A percentile compares a stretch with the other conserved stretches of the same genome.
Conservation (phyloP, 2,329 filamentous ascomycete species). For the Apiospora arundinis region DNA sequence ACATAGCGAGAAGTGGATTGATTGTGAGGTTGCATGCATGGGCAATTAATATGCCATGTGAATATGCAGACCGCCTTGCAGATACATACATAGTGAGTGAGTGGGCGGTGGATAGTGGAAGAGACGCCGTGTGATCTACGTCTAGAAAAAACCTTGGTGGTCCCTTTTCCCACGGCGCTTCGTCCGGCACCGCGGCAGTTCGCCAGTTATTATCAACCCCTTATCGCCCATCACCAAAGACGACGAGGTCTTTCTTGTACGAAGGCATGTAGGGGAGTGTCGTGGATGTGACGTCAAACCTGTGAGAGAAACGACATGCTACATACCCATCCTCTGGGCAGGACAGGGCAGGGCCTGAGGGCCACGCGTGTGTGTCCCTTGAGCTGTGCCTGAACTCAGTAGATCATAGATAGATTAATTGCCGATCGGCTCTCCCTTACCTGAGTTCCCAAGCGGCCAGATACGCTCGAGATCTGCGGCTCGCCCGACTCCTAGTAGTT, state of each 20-base stretch:
- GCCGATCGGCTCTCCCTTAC: constrained; percentile 3
- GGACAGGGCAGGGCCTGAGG: too few relatives aligned
- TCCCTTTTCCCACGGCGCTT: not conserved
- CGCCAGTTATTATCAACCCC: not conserved
- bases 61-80: not conserved
- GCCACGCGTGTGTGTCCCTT: too few relatives aligned
- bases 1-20: not conserved
- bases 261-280: not conserved
- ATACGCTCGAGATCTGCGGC: not conserved
- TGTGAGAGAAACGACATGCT: not conserved
- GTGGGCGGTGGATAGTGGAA: not conserved
- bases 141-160: not conserved
- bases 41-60: not conserved
- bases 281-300: not conserved
- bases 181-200: not conserved
- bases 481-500: not conserved
- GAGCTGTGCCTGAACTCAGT: not conserved
- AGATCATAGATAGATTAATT: not conserved
- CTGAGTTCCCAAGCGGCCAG: too few relatives aligned
- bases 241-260: not conserved
- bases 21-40: too few relatives aligned
- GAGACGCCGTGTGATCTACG: not conserved
- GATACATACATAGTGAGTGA: too few relatives aligned
- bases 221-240: not conserved
- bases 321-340: too few relatives aligned